Evolutionary conservation across 371 early-diverging fungal species (phyloP), one percentile per base, ranked within the genome.

Genomic region (Rhizopus sp.): DNA sequence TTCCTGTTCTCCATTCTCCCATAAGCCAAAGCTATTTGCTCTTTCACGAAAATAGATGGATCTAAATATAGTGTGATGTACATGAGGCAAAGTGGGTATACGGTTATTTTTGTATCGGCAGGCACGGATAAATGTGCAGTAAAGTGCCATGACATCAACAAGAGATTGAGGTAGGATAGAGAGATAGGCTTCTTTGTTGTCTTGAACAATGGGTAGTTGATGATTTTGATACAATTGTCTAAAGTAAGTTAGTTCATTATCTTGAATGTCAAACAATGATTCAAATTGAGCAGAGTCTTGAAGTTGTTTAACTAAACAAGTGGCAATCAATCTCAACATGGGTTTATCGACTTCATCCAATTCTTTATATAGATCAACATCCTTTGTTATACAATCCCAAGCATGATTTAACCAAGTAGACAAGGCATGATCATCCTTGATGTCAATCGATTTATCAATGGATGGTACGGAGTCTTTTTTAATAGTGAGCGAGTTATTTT

Each of bases 1-100:
- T 3, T 58, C 59, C n/a, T 37, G 44, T 13, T 37, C 39, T 23
- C 48, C 33, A 13, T 33, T 34, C 37, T 88, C 85, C 69, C 86
- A 83, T 47, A 88, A 71, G 0, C 86, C 88, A 72, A 88, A 88
- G 12, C 86, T 84, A 57, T 88, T 88, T 8, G 85, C 75, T 44
- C 77, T 73, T 66, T 88, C 87, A 8, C 85, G 75, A 56, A 77
- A 88, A 51, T 75, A 80, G 13, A 86, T 75, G 1, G 70, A 63
- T 0, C 86, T 75, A 50, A 87, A 88, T 8, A 68, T 50, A 7
- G 13, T 39, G 38, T 81, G 83, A 12, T 61, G 41, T 2, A 59
- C 33, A 10, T 31, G 8, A 8, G 30, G 10, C 9, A 60, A 13
- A 2, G 33, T 13, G 6, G 62, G 62, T 1, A 47, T 42, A 1